These are phyloP conservation scores for Solanum hybrid DNA, from an alignment of 305 asterid genomes.

Conservation along the genomic window DNA sequence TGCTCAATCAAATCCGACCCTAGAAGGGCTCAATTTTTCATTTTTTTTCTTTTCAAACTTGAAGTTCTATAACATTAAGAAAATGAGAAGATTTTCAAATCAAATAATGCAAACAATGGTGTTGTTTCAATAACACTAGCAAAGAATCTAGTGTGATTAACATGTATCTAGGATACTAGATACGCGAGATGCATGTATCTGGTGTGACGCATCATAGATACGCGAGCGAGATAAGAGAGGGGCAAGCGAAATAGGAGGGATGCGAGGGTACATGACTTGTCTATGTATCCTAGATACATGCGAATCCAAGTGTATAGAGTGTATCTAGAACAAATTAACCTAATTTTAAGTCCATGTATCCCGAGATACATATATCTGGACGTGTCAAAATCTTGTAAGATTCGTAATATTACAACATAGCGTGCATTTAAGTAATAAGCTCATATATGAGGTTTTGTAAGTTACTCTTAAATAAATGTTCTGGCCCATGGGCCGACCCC, in stretches of 20 bases:
- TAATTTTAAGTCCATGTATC: too few species aligned
- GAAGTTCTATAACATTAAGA: background rate
- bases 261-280: background rate
- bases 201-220: background rate
- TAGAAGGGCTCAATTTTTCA: background rate
- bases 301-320: background rate
- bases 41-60: background rate
- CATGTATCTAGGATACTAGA: background rate
- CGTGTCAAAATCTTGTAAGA: too few species aligned
- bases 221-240: background rate
- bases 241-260: background rate
- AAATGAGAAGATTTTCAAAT: background rate
- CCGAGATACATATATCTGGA: background rate
- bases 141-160: background rate
- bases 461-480: too few species aligned
- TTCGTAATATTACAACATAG: too few species aligned
- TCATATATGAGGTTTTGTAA: too few species aligned
- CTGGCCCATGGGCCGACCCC: background rate
- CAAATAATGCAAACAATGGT: too few species aligned
- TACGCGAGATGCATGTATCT: background rate
- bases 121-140: background rate
- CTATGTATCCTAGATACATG: background rate
- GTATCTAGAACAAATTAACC: background rate
- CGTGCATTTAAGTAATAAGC: background rate
- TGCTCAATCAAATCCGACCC: background rate